Conservation (phyloP, 495 filamentous ascomycete species). For the Talaromyces ruber region DNA sequence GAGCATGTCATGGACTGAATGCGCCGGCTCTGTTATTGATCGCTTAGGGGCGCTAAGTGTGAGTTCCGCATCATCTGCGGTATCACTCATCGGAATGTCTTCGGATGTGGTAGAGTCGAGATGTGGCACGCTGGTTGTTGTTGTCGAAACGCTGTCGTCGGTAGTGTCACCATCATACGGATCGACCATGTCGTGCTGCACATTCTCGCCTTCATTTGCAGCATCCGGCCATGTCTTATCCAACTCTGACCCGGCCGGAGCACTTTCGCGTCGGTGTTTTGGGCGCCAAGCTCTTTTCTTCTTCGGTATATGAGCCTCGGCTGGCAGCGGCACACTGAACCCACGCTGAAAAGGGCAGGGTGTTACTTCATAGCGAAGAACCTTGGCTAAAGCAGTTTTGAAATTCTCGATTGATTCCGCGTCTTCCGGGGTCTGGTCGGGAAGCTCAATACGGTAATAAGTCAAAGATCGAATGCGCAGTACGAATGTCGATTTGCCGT, state of each 20-base stretch:
- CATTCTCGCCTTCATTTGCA: slow-evolving; percentile 27
- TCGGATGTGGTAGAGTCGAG: slow-evolving; percentile 17
- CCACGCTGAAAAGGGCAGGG: slow-evolving; percentile 73
- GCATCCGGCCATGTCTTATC: neutral
- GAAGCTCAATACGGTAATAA: slow-evolving; percentile 85
- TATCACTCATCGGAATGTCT: slow-evolving; percentile 12
- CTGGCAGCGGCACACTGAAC: slow-evolving; percentile 69
- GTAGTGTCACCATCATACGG: slow-evolving; percentile 25
- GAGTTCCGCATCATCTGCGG: slow-evolving; percentile 8
- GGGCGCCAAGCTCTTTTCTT: slow-evolving; percentile 66
- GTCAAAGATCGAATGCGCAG: slow-evolving; percentile 68
- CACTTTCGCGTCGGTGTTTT: slow-evolving; percentile 40
- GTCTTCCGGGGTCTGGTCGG: slow-evolving; percentile 52
- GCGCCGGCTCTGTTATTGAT: slow-evolving; percentile 30
- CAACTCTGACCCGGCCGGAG: slow-evolving; percentile 1
- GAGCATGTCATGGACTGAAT: slow-evolving; percentile 34
- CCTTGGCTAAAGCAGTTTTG: slow-evolving; percentile 56
- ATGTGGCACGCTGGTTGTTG: slow-evolving; percentile 8
- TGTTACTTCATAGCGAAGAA: slow-evolving; percentile 80
- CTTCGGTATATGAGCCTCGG: slow-evolving; percentile 54
- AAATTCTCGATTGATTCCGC: slow-evolving; percentile 50
- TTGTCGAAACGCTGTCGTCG: slow-evolving; percentile 26
- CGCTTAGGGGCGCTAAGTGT: slow-evolving; percentile 6
- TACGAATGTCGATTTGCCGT: slow-evolving; percentile 74
- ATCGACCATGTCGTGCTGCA: neutral